Base-by-base conservation (phyloP, 148 eudicot species). In the Vaccinium darrowii region DNA sequence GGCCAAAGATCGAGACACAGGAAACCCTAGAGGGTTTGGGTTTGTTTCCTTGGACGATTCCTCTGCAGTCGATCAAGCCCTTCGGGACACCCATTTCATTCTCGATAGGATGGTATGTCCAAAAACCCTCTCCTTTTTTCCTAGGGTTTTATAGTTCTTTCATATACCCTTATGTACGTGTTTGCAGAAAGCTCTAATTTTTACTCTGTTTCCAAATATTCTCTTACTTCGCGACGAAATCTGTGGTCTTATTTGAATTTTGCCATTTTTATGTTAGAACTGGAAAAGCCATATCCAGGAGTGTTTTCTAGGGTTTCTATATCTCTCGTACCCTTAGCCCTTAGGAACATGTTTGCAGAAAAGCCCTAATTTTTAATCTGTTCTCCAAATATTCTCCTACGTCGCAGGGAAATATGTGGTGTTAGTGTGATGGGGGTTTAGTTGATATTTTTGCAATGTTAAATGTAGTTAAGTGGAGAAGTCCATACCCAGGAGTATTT, bases 21-120 rank as follows among this genome's bases (percentile, higher is more conserved):
- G 93, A 13, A n/a, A n/a, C 33, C 91, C 94, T 10, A 85, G 99
- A 67, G 99, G 99, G 4, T 96, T 96, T 4, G 99, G 93, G 0
- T 96, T 96, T 47, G 90, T 96, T 67, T 84, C 95, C 36, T 93
- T 95, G 49, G 27, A 87, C 3, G 95, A 95, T 18, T 82, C 92
- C 15, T 86, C 88, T 67, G 89, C 92, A 18, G 88, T 91, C 18
- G 90, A 86, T 18, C 85, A 58, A 27, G 96, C 95, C 58, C 96
- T 94, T 47, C 82, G 54, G n/a, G 94, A 88, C 11, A 76, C 83
- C 81, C 99, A 96, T 62, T 75, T 86, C 50, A 96, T 96, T 84
- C 81, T 82, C 8, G 90, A 91, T 33, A 86, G 91, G 86, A 87
- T 87, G 95, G 99, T 93, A 49, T 69, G 91, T 85, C 84, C 52